These are phyloP conservation scores for Penicillium maclennaniae DNA, from an alignment of 495 filamentous ascomycete species.

Conservation along the genomic window DNA sequence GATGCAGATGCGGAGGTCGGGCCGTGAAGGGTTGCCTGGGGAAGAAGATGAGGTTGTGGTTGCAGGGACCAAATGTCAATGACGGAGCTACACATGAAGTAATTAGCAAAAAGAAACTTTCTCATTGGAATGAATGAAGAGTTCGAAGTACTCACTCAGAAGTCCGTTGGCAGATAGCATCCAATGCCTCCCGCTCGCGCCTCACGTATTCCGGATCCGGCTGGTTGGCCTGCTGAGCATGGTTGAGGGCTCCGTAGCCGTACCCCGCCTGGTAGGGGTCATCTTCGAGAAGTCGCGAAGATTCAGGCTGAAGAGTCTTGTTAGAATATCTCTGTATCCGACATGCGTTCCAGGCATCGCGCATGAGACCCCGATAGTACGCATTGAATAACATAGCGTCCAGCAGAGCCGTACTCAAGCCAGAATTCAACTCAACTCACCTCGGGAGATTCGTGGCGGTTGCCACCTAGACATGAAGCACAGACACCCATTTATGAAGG, in stretches of 20 bases:
- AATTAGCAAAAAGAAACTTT: not conserved
- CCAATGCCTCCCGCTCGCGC: conserved; percentile 49
- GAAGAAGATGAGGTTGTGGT: conserved; percentile 47
- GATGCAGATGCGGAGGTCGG: conserved; percentile 30
- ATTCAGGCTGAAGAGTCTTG: conserved; percentile 38
- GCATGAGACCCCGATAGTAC: conserved; percentile 16
- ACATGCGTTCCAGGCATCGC: conserved; percentile 7
- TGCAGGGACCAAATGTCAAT: conserved; percentile 50
- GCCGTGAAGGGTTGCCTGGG: conserved; percentile 40
- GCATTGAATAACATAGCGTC: conserved; percentile 11
- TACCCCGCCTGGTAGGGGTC: conserved; percentile 49
- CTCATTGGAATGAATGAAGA: not conserved
- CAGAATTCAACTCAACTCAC: conserved; percentile 28
- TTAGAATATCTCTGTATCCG: conserved; percentile 17
- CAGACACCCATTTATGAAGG: conserved; percentile 47
- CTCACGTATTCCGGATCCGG: conserved; percentile 48
- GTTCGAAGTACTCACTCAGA: conserved; percentile 42
- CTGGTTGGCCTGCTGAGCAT: conserved; percentile 38
- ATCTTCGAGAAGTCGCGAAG: conserved; percentile 49
- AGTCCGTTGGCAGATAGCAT: conserved; percentile 50
- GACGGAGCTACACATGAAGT: conserved; percentile 31
- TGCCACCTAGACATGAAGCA: conserved; percentile 48
- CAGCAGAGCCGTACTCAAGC: not conserved
- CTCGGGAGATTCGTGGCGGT: conserved; percentile 43
- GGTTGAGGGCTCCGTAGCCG: conserved; percentile 43